These are phyloP conservation scores for Coccomyxa sp. DNA, from an alignment of 139 green algal species.

Conservation along the genomic window DNA sequence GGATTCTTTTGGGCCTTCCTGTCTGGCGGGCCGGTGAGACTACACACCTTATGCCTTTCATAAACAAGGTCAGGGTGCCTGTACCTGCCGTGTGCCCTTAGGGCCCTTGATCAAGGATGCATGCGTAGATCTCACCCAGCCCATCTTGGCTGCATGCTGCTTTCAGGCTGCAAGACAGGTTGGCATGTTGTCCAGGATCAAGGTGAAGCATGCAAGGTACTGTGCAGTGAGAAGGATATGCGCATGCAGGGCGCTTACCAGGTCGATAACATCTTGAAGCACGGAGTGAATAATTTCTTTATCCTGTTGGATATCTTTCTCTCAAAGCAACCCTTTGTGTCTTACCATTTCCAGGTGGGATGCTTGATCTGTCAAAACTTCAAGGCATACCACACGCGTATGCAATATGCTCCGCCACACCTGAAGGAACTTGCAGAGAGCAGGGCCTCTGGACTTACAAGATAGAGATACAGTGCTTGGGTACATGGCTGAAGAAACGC, in stretches of 20 bases:
- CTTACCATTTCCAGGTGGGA: slow-evolving; percentile 4
- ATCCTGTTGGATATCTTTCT: background rate
- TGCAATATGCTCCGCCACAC: background rate
- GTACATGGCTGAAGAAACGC: background rate
- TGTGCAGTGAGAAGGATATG: background rate
- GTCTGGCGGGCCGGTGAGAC: background rate
- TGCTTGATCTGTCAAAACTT: background rate
- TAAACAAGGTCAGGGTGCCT: no score
- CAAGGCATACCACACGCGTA: background rate
- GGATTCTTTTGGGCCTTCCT: slow-evolving; percentile 7
- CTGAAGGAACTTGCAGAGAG: background rate
- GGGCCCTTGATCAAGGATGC: background rate
- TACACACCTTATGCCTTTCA: no score
- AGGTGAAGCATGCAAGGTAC: background rate
- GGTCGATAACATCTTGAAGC: background rate
- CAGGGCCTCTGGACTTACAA: background rate
- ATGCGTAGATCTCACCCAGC: background rate
- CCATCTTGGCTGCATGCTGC: background rate
- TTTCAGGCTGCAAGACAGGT: background rate
- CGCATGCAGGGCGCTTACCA: background rate
- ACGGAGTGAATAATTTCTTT: background rate
- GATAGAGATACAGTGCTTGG: background rate
- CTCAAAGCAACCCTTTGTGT: background rate
- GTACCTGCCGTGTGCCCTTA: background rate
- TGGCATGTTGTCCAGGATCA: background rate